These are phyloP conservation scores for Penicillium riverlandense DNA, from an alignment of 495 filamentous ascomycete genomes.

Conservation along the genomic window DNA sequence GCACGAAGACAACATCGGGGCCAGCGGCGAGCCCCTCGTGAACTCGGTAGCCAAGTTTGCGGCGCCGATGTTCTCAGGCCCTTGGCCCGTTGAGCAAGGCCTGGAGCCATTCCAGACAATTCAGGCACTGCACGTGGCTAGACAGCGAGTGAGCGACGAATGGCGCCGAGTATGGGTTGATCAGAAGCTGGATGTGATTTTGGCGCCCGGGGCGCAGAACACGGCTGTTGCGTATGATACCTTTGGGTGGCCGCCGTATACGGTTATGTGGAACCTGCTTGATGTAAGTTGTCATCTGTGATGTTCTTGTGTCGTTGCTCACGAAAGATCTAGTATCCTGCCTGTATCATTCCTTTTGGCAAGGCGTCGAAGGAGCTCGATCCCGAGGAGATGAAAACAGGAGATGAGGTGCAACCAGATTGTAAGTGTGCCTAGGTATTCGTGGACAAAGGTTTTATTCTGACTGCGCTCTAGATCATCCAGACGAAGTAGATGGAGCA, in stretches of 20 bases:
- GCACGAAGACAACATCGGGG: slow-evolving; percentile 12
- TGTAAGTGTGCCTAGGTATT: slow-evolving; percentile 17
- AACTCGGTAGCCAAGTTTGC: slow-evolving; percentile 9
- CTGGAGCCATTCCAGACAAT: slow-evolving; percentile 11
- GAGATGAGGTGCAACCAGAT: slow-evolving; percentile 22
- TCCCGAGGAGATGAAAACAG: slow-evolving; percentile 14
- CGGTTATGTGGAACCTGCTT: slow-evolving; percentile 42
- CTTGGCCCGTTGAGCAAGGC: slow-evolving; percentile 19
- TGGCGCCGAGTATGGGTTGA: slow-evolving; percentile 21
- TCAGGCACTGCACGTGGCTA: slow-evolving; percentile 12
- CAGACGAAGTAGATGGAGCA: slow-evolving; percentile 25
- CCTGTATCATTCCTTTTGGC: slow-evolving; percentile 27
- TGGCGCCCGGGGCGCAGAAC: slow-evolving; percentile 39
- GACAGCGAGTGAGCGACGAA: slow-evolving; percentile 3
- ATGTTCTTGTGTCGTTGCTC: background rate
- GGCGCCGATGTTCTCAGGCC: slow-evolving; percentile 14
- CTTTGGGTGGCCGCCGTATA: slow-evolving; percentile 40
- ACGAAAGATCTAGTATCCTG: slow-evolving; percentile 18
- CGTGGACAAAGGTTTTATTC: background rate
- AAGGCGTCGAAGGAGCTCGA: slow-evolving; percentile 29
- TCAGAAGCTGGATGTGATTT: slow-evolving; percentile 34
- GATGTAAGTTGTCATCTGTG: slow-evolving; percentile 31
- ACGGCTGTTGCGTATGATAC: slow-evolving; percentile 43
- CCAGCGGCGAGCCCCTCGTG: slow-evolving; percentile 22
- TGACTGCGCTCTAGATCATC: slow-evolving; percentile 18